These are phyloP conservation scores for Alternaria sp. DNA, from an alignment of 2,329 filamentous ascomycete species.

Conservation along the genomic window DNA sequence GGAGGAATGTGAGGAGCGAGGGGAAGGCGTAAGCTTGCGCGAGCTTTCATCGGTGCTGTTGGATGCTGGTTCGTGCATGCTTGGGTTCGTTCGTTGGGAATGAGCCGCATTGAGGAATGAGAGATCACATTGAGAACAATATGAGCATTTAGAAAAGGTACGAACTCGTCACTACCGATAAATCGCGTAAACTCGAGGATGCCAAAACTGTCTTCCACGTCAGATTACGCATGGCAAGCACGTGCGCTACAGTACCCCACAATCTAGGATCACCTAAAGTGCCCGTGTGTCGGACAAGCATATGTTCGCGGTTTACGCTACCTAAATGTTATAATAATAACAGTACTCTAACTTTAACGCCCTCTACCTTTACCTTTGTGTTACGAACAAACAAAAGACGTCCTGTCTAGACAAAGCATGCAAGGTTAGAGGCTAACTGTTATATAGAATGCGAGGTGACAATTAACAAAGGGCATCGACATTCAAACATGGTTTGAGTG, in stretches of 20 bases:
- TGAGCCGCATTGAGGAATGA: slow-evolving; percentile 1
- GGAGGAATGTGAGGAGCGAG: slow-evolving; percentile 29
- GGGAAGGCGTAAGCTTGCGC: slow-evolving; percentile 35
- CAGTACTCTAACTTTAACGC: too few relatives aligned
- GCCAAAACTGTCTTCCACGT: slow-evolving; percentile 7
- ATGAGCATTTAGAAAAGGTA: slow-evolving; percentile 2
- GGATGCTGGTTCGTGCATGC: slow-evolving; percentile 27
- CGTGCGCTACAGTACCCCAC: slow-evolving; percentile 26
- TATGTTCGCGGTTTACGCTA: too few relatives aligned
- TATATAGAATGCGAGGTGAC: too few relatives aligned
- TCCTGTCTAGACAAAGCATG: too few relatives aligned
- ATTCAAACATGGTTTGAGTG: too few relatives aligned
- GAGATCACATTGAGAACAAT: slow-evolving; percentile 8
- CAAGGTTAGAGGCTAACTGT: too few relatives aligned
- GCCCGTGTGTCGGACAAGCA: too few relatives aligned
- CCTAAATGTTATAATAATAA: too few relatives aligned
- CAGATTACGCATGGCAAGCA: slow-evolving; percentile 21
- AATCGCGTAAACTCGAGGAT: neutral
- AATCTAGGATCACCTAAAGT: neutral
- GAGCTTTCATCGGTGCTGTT: slow-evolving; percentile 36
- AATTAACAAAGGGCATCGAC: too few relatives aligned
- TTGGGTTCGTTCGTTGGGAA: slow-evolving; percentile 10
- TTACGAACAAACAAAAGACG: too few relatives aligned
- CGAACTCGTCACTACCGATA: slow-evolving; percentile 2
- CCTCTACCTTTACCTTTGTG: too few relatives aligned